These are phyloP conservation scores for Pinus taeda DNA, from an alignment of 75 land plant species.

Conservation along the genomic window DNA sequence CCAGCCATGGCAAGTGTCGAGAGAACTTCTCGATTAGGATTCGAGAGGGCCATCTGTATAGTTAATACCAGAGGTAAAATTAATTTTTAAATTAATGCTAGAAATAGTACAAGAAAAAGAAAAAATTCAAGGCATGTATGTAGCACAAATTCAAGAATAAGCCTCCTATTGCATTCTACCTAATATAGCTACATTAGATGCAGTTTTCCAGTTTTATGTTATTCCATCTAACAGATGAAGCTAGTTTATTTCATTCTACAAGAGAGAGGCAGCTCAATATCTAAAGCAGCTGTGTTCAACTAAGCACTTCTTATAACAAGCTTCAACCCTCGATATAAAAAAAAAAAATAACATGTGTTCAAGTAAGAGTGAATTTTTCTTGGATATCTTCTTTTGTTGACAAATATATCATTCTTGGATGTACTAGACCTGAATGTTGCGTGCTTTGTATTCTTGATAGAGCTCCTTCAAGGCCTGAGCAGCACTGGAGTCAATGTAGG, in stretches of 20 bases:
- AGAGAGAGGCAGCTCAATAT: too few species aligned
- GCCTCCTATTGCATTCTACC: not conserved
- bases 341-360: not conserved
- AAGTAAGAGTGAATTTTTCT: not conserved
- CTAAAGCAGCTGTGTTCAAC: too few species aligned
- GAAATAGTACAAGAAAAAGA: not conserved
- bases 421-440: conserved; percentile 73
- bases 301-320: not conserved
- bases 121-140: not conserved
- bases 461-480: conserved; percentile 89
- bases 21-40: conserved; percentile 84
- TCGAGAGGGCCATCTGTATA: conserved; percentile 79
- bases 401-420: not conserved
- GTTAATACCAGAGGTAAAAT: not conserved
- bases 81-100: not conserved
- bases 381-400: not conserved
- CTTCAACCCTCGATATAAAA: not conserved
- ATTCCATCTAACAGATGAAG: not conserved
- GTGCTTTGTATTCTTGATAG: conserved; percentile 79
- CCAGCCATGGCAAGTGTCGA: conserved; percentile 60
- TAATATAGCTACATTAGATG: too few species aligned
- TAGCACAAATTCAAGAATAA: not conserved
- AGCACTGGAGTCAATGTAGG: conserved; percentile 91
- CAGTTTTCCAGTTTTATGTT: not conserved
- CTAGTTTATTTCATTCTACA: not conserved